A percentile compares a stretch with the other conserved stretches of the same genome.
Evolutionary conservation across 208 protist species (phyloP).

Genomic region (Crithidia mellificae): DNA sequence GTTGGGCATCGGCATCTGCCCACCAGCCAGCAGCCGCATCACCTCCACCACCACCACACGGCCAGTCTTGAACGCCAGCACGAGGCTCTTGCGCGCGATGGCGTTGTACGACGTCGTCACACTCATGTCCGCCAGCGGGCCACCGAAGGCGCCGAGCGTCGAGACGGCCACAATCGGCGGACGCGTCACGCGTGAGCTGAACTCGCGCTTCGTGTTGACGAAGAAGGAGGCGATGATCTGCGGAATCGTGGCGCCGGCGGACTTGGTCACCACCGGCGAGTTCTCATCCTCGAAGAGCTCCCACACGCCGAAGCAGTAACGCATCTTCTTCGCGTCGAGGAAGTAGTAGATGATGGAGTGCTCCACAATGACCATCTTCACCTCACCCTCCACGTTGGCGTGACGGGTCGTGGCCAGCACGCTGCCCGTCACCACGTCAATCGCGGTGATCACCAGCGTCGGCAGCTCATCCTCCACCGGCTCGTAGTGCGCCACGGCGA

Average conservation of each 20-base stretch:
- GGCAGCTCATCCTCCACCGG: constrained; percentile 55
- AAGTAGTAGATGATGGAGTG: constrained; percentile 86
- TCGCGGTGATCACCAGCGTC: constrained; percentile 68
- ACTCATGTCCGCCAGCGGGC: constrained; percentile 58
- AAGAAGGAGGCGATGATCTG: constrained; percentile 83
- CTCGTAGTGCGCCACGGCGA: constrained; percentile 84
- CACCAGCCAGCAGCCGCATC: constrained; percentile 59
- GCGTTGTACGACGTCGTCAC: constrained; percentile 81
- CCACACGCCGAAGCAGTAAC: constrained; percentile 86
- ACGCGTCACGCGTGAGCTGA: constrained; percentile 78
- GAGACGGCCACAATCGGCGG: constrained; percentile 69
- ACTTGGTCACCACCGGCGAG: constrained; percentile 48
- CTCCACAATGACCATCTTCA: constrained; percentile 84
- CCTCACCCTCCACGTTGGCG: constrained; percentile 71
- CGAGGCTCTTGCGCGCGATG: constrained; percentile 81
- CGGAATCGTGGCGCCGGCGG: constrained; percentile 67
- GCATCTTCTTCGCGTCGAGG: constrained; percentile 80
- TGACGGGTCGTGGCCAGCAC: constrained; percentile 76
- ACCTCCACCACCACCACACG: constrained; percentile 77
- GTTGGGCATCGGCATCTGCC: constrained; percentile 58
- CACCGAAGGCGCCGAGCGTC: constrained; percentile 70
- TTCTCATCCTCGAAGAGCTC: constrained; percentile 84
- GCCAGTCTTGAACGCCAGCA: constrained; percentile 79
- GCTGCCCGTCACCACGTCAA: constrained; percentile 86
- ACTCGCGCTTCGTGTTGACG: constrained; percentile 46